phyloP scores from a whole-genome alignment of 2,329 filamentous ascomycete genomes.

The Fusarium bactridioides region DNA sequence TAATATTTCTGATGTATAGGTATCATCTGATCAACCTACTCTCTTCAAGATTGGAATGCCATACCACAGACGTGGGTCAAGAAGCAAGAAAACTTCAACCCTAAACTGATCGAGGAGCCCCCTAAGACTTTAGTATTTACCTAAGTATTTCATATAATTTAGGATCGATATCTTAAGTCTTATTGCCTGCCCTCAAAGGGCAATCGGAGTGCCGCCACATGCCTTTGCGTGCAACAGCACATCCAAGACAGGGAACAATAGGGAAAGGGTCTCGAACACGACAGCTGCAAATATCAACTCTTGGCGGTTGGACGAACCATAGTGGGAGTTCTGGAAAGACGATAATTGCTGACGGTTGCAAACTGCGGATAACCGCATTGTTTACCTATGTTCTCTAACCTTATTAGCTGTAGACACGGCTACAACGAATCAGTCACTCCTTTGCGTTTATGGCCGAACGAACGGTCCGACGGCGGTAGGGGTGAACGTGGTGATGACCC shows the following conservation, averaged over 20 bases:
- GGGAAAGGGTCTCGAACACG: slow-evolving; percentile 17
- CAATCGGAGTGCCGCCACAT: slow-evolving; percentile 15
- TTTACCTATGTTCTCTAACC: neutral
- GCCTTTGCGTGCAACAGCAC: neutral
- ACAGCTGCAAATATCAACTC: neutral
- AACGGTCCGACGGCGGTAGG: neutral
- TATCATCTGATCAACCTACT: slow-evolving; percentile 12
- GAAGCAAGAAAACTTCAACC: neutral
- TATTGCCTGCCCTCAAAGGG: neutral
- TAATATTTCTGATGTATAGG: slow-evolving; percentile 5
- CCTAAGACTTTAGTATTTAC: neutral
- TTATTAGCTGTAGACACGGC: neutral
- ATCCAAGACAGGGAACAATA: neutral
- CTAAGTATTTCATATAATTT: neutral
- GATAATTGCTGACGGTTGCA: neutral
- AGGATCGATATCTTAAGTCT: neutral
- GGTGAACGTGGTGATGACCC: slow-evolving; percentile 18
- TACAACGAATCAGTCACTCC: neutral
- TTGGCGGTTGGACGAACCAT: neutral
- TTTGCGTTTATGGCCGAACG: neutral
- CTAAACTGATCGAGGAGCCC: neutral
- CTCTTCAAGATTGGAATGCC: neutral
- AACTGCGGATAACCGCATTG: slow-evolving; percentile 8
- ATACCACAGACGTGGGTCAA: neutral
- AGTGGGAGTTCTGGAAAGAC: neutral